Evolutionary conservation across 495 filamentous ascomycete genomes (phyloP), one percentile per base, ranked within the genome.

Genomic region (Aspergillus wentii): DNA sequence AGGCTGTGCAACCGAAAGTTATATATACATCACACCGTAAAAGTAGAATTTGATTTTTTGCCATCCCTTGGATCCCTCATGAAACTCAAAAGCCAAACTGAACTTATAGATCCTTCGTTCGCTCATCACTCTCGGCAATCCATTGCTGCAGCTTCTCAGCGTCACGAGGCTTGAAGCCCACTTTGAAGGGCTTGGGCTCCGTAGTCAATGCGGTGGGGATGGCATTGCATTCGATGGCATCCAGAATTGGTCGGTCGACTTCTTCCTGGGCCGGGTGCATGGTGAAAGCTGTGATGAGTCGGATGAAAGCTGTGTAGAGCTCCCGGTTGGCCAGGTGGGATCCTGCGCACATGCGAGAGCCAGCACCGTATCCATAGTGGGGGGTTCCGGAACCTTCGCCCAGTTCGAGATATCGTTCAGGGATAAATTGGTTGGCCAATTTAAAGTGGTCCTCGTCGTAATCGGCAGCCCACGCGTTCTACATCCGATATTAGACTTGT

Each of bases 331-430:
- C 80, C 3, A 85, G 61, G 37, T 84, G 79, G 2, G 71, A 77
- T n/a, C 80, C 81, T n/a, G 75, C 77, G 56, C 81, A 85, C 79
- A 84, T 83, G 17, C 81, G 69, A n/a, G 72, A 75, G 1, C 81
- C 81, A 1, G 82, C 81, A 7, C 82, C 82, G 48, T 83, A 86
- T 15, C 66, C 80, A 46, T 82, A 87, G 48, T 86, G 82, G 0
- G 78, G 78, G 5, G 80, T 86, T 1, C 82, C 80, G 1, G 71
- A 62, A 23, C 59, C 68, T 30, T 82, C 76, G 11, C 57, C 46
- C 20, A 69, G 54, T 3, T 72, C 63, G n/a, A 87, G 64, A 48
- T 82, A 87, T 22, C 82, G 76, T 38, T 85, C 80, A 0, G 81
- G 76, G 16, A 68, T 55, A 49, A 86, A 86, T 6, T 61, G 56